Evolutionary conservation across 2,329 filamentous ascomycete species (phyloP).

Genomic region (Penicillium janthinellum): DNA sequence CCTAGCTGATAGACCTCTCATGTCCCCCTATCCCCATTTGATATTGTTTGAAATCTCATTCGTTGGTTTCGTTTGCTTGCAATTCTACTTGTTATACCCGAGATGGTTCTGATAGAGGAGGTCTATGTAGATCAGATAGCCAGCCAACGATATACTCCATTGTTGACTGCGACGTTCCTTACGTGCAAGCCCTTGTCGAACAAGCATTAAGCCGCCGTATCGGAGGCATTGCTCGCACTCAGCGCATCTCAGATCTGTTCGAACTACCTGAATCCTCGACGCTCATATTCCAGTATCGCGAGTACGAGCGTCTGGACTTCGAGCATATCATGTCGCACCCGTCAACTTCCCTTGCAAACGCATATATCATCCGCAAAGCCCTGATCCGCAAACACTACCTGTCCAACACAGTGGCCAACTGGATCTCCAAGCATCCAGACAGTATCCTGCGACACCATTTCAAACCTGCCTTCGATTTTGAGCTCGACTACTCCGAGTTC

Average conservation of each 20-base stretch:
- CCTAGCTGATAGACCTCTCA: slow-evolving; percentile 31
- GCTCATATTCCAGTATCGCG: slow-evolving; percentile 73
- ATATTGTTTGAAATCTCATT: not conserved
- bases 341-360: slow-evolving; percentile 70
- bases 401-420: slow-evolving; percentile 77
- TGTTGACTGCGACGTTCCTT: slow-evolving; percentile 81
- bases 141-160: slow-evolving; percentile 64
- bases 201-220: slow-evolving; percentile 68
- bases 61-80: not conserved
- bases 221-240: slow-evolving; percentile 53
- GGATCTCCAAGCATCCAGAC: slow-evolving; percentile 78
- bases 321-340: slow-evolving; percentile 67
- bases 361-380: slow-evolving; percentile 94
- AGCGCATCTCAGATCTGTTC: slow-evolving; percentile 56
- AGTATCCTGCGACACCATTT: slow-evolving; percentile 71
- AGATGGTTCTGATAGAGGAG: slow-evolving; percentile 36
- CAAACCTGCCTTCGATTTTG: slow-evolving; percentile 79
- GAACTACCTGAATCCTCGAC: slow-evolving; percentile 50
- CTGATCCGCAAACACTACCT: slow-evolving; percentile 96
- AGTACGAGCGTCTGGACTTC: slow-evolving; percentile 89
- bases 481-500: slow-evolving; percentile 96
- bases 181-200: slow-evolving; percentile 84
- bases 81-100: slow-evolving; percentile 8
- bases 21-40: slow-evolving; percentile 19
- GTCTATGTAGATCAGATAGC: slow-evolving; percentile 39